Percentiles rank a stretch among this genome's conserved stretches.
phyloP scores from a whole-genome alignment of 2,329 filamentous ascomycete genomes.

The Harringtonia aguacate region DNA sequence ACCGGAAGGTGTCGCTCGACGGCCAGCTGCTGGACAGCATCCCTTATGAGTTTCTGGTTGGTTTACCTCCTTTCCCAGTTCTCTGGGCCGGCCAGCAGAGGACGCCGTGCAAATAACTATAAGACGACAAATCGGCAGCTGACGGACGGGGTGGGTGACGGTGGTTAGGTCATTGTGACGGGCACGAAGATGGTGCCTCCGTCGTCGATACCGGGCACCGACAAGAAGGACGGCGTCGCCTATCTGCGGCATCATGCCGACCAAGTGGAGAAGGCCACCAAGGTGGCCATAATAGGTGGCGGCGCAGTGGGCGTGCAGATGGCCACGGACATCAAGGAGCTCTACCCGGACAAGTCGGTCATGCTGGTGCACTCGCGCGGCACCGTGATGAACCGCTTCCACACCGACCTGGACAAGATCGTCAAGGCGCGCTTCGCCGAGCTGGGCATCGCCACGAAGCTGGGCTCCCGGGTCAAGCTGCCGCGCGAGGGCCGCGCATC shows the following conservation, averaged over 20 bases:
- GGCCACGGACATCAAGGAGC: slow-evolving; percentile 17
- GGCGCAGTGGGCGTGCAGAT: slow-evolving; percentile 36
- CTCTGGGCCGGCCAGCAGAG: too few relatives aligned
- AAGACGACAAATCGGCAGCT: too few relatives aligned
- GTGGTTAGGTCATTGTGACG: slow-evolving; percentile 34
- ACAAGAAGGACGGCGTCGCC: slow-evolving; percentile 29
- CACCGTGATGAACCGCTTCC: slow-evolving; percentile 23
- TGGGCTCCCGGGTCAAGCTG: neutral
- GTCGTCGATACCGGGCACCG: slow-evolving; percentile 34
- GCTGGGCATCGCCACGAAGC: slow-evolving; percentile 4
- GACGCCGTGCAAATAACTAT: too few relatives aligned
- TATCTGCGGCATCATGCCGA: slow-evolving; percentile 32
- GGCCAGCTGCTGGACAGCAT: slow-evolving; percentile 23
- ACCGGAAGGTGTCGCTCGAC: neutral
- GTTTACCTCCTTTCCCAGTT: neutral
- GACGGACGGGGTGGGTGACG: too few relatives aligned
- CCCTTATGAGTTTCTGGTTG: slow-evolving; percentile 37
- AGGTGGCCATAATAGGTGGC: slow-evolving; percentile 42
- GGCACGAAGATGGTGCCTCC: slow-evolving; percentile 34
- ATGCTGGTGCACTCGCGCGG: slow-evolving; percentile 46
- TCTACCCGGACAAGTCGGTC: slow-evolving; percentile 46
- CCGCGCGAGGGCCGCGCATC: neutral
- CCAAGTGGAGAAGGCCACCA: slow-evolving; percentile 26
- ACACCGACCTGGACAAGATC: slow-evolving; percentile 4
- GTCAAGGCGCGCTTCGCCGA: slow-evolving; percentile 7